A percentile compares a stretch with the other conserved stretches of the same genome.
These are phyloP conservation scores for Oldenlandia corymbosa DNA, from an alignment of 257 asterid species.

Conservation along the genomic window DNA sequence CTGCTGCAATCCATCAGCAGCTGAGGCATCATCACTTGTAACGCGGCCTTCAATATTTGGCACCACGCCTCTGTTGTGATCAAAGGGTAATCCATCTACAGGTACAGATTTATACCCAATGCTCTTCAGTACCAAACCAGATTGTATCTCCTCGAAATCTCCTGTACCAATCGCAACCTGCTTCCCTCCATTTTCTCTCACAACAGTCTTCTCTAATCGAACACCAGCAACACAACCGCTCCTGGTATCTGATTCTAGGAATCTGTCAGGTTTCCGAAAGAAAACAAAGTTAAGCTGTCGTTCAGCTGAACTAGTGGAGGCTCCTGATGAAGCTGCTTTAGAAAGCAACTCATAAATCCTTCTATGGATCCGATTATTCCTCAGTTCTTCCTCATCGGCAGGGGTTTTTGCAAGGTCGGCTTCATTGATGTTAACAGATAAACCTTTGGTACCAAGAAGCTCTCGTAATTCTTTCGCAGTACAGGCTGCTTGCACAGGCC, in stretches of 20 bases:
- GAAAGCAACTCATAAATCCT: slow-evolving; percentile 84
- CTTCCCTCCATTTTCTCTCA: slow-evolving; percentile 52
- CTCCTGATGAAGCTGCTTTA: slow-evolving; percentile 49
- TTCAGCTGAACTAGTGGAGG: slow-evolving; percentile 33
- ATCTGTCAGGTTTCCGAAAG: slow-evolving; percentile 74
- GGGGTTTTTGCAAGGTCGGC: slow-evolving; percentile 59
- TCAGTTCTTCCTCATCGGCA: slow-evolving; percentile 89
- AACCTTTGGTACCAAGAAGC: slow-evolving; percentile 70
- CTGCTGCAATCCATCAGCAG: slow-evolving; percentile 33
- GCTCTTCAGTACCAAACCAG: slow-evolving; percentile 83
- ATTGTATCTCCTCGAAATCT: slow-evolving; percentile 52
- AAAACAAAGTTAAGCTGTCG: slow-evolving; percentile 85
- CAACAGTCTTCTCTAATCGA: slow-evolving; percentile 67
- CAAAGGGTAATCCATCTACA: slow-evolving; percentile 72
- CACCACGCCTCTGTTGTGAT: slow-evolving; percentile 60
- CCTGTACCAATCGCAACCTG: slow-evolving; percentile 85
- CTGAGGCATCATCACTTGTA: slow-evolving; percentile 30
- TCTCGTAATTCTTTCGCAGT: slow-evolving; percentile 94
- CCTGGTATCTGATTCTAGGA: slow-evolving; percentile 45
- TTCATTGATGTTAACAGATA: slow-evolving; percentile 43
- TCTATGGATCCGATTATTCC: slow-evolving; percentile 72
- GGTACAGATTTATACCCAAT: slow-evolving; percentile 83
- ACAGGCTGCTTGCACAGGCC: slow-evolving; percentile 94
- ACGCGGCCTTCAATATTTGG: slow-evolving; percentile 80
- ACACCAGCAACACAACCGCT: slow-evolving; percentile 59